Evolutionary conservation across 176 grass and related monocot species (phyloP), one percentile per base, ranked within the genome.

Genomic region (Oryza rufipogon): DNA sequence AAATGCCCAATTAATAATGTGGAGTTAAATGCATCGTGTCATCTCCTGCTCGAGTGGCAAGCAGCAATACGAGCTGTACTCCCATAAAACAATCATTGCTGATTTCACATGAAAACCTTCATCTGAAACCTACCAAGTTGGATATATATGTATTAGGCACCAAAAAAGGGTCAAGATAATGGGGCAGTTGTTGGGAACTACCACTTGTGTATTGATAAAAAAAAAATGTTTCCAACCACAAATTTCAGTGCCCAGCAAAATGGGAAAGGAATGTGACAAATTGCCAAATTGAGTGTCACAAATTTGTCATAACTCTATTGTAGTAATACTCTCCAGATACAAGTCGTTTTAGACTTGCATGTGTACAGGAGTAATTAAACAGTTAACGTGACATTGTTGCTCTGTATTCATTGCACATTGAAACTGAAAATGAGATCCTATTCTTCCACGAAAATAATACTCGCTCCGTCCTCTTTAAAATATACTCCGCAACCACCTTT

Each of bases 51-150:
- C 73, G 74, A 68, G 65, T 45, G 49, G 73, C 48, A 22, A 70
- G 68, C 4, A 82, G 23, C 26, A 11, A 5, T 17, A 11, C 52
- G 73, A 68, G n/a, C 64, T 76, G 82, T 39, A 33, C 32, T 9
- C 14, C 32, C 20, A n/a, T 20, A 77, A 70, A 77, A 56, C 11
- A 42, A 77, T 30, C 15, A 16, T 58, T 58, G 65, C 65, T 68
- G 73, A 84, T 44, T 41, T 85, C 33, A 49, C 72, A 52, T 34
- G 44, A 19, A 77, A 42, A 84, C 73, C n/a, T 58, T 26, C 16
- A 39, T 20, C 68, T 4, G 56, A 47, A 74, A 69, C 23, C 71
- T 74, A 32, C 39, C 81, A 85, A 70, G 49, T 70, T 85, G 64
- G 28, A n/a, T 60, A 28, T 63, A 63, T 23, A 58, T 11, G 30